Evolutionary conservation across 768 basidiomycete genomes (phyloP).

Genomic region (Agrocybe praecox): DNA sequence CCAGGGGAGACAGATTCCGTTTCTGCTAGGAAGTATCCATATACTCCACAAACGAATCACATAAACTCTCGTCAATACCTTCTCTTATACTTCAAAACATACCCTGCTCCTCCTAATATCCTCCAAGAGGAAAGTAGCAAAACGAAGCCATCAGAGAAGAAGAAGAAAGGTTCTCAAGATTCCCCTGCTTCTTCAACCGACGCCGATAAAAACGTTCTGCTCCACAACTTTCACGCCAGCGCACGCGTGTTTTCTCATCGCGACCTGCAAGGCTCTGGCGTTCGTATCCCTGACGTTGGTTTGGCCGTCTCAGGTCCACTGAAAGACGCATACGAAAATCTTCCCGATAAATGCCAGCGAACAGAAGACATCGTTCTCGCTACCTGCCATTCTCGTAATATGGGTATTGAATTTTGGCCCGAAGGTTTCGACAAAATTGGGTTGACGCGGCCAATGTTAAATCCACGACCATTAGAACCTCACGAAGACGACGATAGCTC

Average conservation of each 20-base stretch:
- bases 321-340: conserved; percentile 50
- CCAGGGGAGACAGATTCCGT: conserved; percentile 67
- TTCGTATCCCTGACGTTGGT: conserved; percentile 74
- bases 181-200: conserved; percentile 37
- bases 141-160: conserved; percentile 40
- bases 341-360: conserved; percentile 25
- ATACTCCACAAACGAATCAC: conserved; percentile 38
- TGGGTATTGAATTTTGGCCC: conserved; percentile 77
- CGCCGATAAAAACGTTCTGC: conserved; percentile 48
- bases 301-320: conserved; percentile 66
- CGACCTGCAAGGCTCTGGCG: conserved; percentile 72
- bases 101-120: conserved; percentile 10
- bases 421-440: conserved; percentile 81
- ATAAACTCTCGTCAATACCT: conserved; percentile 66
- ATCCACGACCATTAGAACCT: conserved; percentile 21
- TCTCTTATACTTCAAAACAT: conserved; percentile 73
- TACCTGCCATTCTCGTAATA: conserved; percentile 59
- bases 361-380: conserved; percentile 53
- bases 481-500: conserved; percentile 27
- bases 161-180: conserved; percentile 48
- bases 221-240: conserved; percentile 70
- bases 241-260: conserved; percentile 74
- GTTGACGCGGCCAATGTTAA: conserved; percentile 47
- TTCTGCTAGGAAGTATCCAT: conserved; percentile 30
- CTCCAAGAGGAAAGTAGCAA: conserved; percentile 24